Evolutionary conservation across 495 filamentous ascomycete genomes (phyloP).

Genomic region (Penicillium subrubescens): DNA sequence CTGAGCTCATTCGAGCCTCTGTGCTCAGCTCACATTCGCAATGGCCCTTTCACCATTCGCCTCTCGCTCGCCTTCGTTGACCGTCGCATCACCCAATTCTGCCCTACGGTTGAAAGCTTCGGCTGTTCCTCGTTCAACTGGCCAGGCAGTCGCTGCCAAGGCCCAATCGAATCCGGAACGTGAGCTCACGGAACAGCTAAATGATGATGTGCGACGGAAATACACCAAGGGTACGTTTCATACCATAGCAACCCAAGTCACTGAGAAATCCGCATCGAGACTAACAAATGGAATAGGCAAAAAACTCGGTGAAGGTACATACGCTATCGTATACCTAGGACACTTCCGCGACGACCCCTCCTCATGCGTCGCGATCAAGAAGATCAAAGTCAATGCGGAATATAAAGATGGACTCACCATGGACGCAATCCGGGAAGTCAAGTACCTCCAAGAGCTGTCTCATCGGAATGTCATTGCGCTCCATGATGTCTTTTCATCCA

Average conservation of each 20-base stretch:
- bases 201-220: slow-evolving; percentile 81
- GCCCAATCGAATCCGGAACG: slow-evolving; percentile 31
- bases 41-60: slow-evolving; percentile 52
- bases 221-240: slow-evolving; percentile 75
- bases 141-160: slow-evolving; percentile 12
- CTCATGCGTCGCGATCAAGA: slow-evolving; percentile 88
- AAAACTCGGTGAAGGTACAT: slow-evolving; percentile 95
- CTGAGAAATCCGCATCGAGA: neutral
- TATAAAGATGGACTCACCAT: slow-evolving; percentile 83
- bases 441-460: slow-evolving; percentile 89
- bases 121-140: slow-evolving; percentile 32
- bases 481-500: slow-evolving; percentile 87
- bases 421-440: slow-evolving; percentile 94
- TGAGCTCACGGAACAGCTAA: slow-evolving; percentile 83
- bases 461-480: slow-evolving; percentile 95
- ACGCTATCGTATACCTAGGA: slow-evolving; percentile 91
- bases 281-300: slow-evolving; percentile 55
- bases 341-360: slow-evolving; percentile 69
- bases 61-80: slow-evolving; percentile 36
- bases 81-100: slow-evolving; percentile 36
- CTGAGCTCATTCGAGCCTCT: neutral
- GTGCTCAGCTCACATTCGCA: slow-evolving; percentile 4
- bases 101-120: slow-evolving; percentile 41
- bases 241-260: neutral
- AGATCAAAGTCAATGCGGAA: slow-evolving; percentile 92